Evolutionary conservation across 306 rosid species (phyloP), one percentile per base, ranked within the genome.

Genomic region (Lathyrus aphaca): DNA sequence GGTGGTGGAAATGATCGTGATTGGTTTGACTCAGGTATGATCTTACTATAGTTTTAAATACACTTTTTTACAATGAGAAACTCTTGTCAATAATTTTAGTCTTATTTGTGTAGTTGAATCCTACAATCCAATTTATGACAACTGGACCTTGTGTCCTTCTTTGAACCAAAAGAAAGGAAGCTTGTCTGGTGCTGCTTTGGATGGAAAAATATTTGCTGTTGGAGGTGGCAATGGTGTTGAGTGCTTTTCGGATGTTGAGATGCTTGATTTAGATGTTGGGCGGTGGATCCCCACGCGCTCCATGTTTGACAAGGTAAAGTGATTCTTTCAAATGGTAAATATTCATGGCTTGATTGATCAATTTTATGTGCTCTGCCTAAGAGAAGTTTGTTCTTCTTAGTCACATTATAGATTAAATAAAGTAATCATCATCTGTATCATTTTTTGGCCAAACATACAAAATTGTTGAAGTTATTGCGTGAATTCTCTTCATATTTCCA

Each of bases 191-290:
- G 99, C 86, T 77, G 77, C 82, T 67, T 37, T 80, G 58, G 70
- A 80, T 16, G 40, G 82, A 8, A 91, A 86, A 80, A 48, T 84
- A 74, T 91, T 88, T 83, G 96, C 96, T 60, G 69, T 94, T 69
- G 99, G 97, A 49, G 96, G 97, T 3, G 99, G 97, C 49, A 84
- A 94, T 72, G 92, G 96, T 37, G 23, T 64, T 18, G 83, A 81
- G 8, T 78, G 86, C 72, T 94, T 80, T 72, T 82, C 91, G 48
- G 81, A 82, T 40, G 96, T 89, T 75, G 99, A 94, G 72, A 94
- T 94, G 99, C 92, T 94, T 35, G 99, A 94, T 82, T 66, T 87
- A 35, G 95, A 91, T 60, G 50, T 89, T 76, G 99, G 95, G 35
- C 81, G 88, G 59, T 91, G 97, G 99, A 91, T 94, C 56, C 37